phyloP scores from a whole-genome alignment of 164 flowering plant species.

The Sextonia rubra region DNA sequence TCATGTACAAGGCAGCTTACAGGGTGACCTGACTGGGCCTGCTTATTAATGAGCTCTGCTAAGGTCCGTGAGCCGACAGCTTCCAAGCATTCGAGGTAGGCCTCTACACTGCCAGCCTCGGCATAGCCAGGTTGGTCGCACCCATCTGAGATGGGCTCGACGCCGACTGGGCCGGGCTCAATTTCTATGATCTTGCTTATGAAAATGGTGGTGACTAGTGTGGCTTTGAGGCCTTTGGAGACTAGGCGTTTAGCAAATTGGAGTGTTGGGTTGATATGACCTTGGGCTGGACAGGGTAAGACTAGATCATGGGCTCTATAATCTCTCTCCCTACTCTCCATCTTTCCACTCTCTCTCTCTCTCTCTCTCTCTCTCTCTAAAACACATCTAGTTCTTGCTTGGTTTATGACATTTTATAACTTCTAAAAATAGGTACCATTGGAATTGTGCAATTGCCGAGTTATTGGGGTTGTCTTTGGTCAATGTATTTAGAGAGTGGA shows the following conservation, averaged over 20 bases:
- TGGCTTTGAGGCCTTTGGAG: slow-evolving; percentile 12
- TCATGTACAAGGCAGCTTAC: slow-evolving; percentile 39
- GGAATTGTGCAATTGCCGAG: too few relatives aligned
- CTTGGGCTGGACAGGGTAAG: slow-evolving; percentile 20
- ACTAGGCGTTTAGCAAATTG: slow-evolving; percentile 17
- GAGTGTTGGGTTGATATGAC: slow-evolving; percentile 23
- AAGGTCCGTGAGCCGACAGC: slow-evolving; percentile 16
- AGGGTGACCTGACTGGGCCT: slow-evolving; percentile 3
- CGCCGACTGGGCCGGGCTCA: neutral
- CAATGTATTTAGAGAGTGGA: too few relatives aligned
- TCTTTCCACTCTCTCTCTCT: neutral
- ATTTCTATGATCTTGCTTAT: slow-evolving; percentile 8
- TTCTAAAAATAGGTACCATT: too few relatives aligned
- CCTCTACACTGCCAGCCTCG: slow-evolving; percentile 11
- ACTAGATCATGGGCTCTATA: slow-evolving; percentile 17
- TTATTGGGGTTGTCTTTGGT: too few relatives aligned
- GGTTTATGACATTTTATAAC: neutral
- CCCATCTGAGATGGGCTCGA: slow-evolving; percentile 31
- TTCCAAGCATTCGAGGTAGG: slow-evolving; percentile 11
- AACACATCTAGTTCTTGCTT: neutral
- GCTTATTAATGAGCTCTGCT: slow-evolving; percentile 19
- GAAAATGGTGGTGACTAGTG: slow-evolving; percentile 21
- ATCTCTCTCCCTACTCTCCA: slow-evolving; percentile 2
- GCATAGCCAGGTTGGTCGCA: slow-evolving; percentile 21
- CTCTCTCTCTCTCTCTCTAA: neutral